Base-by-base conservation (phyloP, 768 basidiomycete genomes). In the Dioszegia aurantiaca region DNA sequence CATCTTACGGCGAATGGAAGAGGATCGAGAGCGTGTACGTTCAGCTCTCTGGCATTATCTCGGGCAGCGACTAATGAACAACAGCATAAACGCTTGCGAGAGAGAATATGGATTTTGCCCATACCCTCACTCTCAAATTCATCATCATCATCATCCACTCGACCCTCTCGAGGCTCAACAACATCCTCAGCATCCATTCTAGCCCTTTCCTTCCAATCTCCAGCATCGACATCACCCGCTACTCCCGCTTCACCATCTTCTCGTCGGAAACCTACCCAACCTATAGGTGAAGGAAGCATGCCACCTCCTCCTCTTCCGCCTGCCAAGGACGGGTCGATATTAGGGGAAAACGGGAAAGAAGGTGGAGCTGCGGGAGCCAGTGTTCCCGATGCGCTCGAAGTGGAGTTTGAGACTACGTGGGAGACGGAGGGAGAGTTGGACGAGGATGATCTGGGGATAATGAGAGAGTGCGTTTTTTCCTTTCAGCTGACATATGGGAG, bases 1-100 rank as follows among this genome's bases (percentile, higher is more conserved):
- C 51, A 83, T 90, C 27, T 82, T 89, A 70, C 85, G 87, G 58
- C 86, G 90, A 12, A 90, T 94, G 63, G 90, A 94, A 74, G 90
- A 93, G 66, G 91, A 93, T 74, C 81, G 90, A 1, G 91, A 93
- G 68, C 83, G 92, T 37, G 79, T 79, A 47, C 39, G 78, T 61
- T 19, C 12, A 55, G 4, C 2, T 23, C 21, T 39, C 33, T 53
- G 10, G 30, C 26, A n/a, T n/a, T n/a, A n/a, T n/a, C n/a, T n/a
- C n/a, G n/a, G n/a, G n/a, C n/a, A n/a, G n/a, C n/a, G n/a, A n/a
- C n/a, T n/a, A n/a, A n/a, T n/a, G n/a, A n/a, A n/a, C n/a, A 17
- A 21, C 60, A 79, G 61, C 91, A 93, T 69, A 94, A 94, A 78
- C 85, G 91, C 12, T 80, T 94, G 2, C 84, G 90, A 44, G 91